Conservation (phyloP, 1,139 yeast species). For the Candida sp. region DNA sequence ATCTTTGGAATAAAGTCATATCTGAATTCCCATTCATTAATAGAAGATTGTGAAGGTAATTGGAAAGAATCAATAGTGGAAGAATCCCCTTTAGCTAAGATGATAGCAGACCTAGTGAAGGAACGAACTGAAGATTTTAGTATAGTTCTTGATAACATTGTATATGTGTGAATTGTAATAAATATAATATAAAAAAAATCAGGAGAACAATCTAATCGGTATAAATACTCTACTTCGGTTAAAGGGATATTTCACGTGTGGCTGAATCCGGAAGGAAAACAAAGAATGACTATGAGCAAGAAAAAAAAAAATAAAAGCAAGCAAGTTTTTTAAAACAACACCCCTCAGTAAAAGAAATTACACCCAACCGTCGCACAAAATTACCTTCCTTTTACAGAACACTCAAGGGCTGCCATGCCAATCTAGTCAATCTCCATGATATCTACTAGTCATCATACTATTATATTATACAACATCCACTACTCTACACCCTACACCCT, state of each 20-base stretch:
- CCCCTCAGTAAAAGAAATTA: background rate
- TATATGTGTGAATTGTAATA: background rate
- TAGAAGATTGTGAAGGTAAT: conserved; percentile 47
- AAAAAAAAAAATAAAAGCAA: background rate
- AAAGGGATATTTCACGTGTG: background rate
- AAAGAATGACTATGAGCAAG: background rate
- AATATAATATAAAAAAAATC: too few species aligned
- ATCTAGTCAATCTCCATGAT: too few species aligned
- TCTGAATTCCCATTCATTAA: conserved; percentile 50
- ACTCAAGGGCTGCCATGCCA: too few species aligned
- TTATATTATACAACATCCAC: too few species aligned
- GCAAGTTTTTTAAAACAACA: background rate
- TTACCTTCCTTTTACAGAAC: too few species aligned
- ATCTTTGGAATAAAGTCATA: conserved; percentile 47
- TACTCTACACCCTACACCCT: too few species aligned
- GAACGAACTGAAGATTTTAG: conserved; percentile 7
- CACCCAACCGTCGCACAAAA: background rate
- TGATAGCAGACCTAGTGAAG: conserved; percentile 4
- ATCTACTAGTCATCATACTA: too few species aligned
- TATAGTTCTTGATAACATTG: background rate
- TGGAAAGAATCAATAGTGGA: conserved; percentile 44
- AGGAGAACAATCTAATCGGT: too few species aligned
- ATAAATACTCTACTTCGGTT: background rate
- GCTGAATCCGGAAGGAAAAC: background rate
- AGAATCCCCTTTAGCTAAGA: conserved; percentile 39